Evolutionary conservation across 495 filamentous ascomycete species (phyloP), one percentile per base, ranked within the genome.

Genomic region (Sporormia fimetaria): DNA sequence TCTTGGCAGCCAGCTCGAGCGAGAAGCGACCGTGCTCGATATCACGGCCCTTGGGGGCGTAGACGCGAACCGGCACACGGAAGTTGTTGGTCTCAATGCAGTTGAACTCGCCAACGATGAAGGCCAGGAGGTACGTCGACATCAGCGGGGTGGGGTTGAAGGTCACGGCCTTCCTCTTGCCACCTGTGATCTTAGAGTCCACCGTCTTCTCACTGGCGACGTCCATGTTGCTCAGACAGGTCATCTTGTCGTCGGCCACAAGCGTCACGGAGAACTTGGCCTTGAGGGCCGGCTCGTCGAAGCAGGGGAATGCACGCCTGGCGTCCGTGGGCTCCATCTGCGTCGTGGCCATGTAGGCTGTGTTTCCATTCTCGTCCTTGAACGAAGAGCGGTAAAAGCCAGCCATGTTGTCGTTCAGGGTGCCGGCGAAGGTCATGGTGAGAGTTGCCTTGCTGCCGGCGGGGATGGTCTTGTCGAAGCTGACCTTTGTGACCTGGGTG

Each of bases 251-350:
- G 61, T 84, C 78, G 17, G 80, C 76, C 43, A 85, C 71, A 28
- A 86, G 66, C 2, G 80, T 84, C 43, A 85, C 66, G 22, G 77
- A 78, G 58, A 81, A 86, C 39, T 67, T 69, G 33, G 81, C 75
- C 60, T 86, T 86, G 37, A 84, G 65, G 38, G 76, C 71, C 10
- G 81, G 81, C 59, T 86, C 80, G 57, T 86, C 81, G 56, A 83
- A 84, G 59, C 81, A 83, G 6, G 81, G 81, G 60, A 83, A 80
- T 6, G 80, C 76, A 40, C 78, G 69, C 46, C 80, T 64, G 23
- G 80, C 81, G 61, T 84, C 81, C 22, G 80, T 86, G 25, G 81
- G 71, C 60, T 86, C 81, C 78, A 86, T 82, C 67, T 86, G 81
- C n/a, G 76, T 78, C 7, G 81, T 83, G 23, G 80, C 80, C 58